A percentile compares a stretch with the other conserved stretches of the same genome.
phyloP scores from a whole-genome alignment of 441 rosid species.

The Populus hybrid region DNA sequence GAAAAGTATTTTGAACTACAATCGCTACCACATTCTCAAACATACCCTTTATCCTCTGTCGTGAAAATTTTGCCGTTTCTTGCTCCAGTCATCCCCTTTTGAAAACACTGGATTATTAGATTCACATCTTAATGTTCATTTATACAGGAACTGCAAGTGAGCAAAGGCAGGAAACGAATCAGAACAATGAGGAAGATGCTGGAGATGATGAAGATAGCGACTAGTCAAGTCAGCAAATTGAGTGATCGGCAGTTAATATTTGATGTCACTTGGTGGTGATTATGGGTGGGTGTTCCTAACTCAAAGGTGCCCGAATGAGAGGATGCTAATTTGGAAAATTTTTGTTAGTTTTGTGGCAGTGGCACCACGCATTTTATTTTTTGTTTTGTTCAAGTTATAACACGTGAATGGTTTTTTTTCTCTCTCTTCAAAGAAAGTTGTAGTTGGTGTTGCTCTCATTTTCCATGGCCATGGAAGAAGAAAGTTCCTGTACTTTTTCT shows the following conservation, averaged over 20 bases:
- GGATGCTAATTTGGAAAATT: not conserved
- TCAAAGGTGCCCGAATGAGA: not conserved
- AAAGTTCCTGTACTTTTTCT: not conserved
- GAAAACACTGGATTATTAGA: not conserved
- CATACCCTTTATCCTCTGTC: too few relatives aligned
- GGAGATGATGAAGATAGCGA: constrained; percentile 11
- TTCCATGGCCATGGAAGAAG: not conserved
- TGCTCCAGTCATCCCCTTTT: not conserved
- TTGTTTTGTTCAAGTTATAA: not conserved
- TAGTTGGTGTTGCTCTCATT: too few relatives aligned
- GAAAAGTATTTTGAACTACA: too few relatives aligned
- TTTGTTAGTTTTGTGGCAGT: not conserved
- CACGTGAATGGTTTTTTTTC: too few relatives aligned
- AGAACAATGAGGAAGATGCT: constrained; percentile 14
- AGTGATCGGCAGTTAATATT: not conserved
- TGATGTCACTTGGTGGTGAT: not conserved
- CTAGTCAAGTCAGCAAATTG: not conserved
- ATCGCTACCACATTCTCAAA: too few relatives aligned
- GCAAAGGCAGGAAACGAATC: constrained; percentile 27
- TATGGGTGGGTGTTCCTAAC: not conserved
- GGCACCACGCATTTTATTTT: not conserved
- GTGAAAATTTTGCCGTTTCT: not conserved
- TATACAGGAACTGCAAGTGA: constrained; percentile 29
- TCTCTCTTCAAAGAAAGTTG: too few relatives aligned
- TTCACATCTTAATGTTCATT: not conserved